Evolutionary conservation across 2,329 filamentous ascomycete species (phyloP), one percentile per base, ranked within the genome.

Genomic region (Aspergillus flavus): DNA sequence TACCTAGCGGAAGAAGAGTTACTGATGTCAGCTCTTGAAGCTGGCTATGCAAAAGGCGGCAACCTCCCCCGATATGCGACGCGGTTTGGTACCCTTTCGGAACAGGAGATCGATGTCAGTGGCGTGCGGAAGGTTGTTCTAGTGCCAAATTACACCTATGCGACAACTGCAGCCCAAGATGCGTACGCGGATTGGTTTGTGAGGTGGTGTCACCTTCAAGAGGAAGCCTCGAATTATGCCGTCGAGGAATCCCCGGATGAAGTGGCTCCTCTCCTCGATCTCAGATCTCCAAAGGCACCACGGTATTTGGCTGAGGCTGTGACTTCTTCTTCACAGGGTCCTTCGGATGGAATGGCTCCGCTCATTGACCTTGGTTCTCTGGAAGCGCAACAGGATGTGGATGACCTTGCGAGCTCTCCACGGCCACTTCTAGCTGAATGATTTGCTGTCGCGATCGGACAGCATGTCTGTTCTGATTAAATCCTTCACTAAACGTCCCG

Each of bases 141-240:
- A 1, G 58, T 64, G 4, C 48, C 58, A 7, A 46, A 62, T 21
- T 36, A 11, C 6, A 21, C 19, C 10, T n/a, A 21, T 26, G 46
- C 58, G 9, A n/a, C 12, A 3, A 45, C 56, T n/a, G 52, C 26
- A 9, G 36, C 21, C 7, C 54, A 48, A 21, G 62, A 64, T 52
- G 58, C 45, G 3, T 64, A 58, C 54, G 48, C 58, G 2, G 48
- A 64, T 23, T 64, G 62, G 62, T 55, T 64, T 41, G 28, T 19
- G 41, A n/a, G 55, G 5, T 64, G 62, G 62, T 45, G 34, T 30
- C 36, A 41, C 9, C 39, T 41, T n/a, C 39, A 41, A 19, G 39
- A 41, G 39, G 7, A 7, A n/a, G 39, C 39, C 39, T 41, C 39
- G 16, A 41, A 41, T 9, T 41, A 41, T 10, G 39, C 16, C 1